Evolutionary conservation across 306 rosid genomes (phyloP), one percentile per base, ranked within the genome.

Genomic region (Trichosanthes cucumerina): DNA sequence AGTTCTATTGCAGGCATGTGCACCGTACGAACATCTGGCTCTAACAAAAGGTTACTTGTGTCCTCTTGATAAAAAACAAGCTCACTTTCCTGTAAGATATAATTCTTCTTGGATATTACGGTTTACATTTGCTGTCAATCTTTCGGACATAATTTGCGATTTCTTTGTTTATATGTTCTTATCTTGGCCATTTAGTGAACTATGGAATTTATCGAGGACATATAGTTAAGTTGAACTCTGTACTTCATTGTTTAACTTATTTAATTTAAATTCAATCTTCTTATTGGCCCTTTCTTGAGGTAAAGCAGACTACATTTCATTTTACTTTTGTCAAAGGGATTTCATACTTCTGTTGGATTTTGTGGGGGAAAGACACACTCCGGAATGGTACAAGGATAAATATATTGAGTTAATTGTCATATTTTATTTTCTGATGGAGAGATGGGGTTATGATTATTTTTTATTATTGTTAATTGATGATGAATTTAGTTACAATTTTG

Each of bases 11-110:
- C 87, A 93, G 94, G 90, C 93, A 16, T 79, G 75, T 85, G 97
- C 98, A 34, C 98, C 98, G 72, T 94, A 94, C 80, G 98, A 94
- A 87, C 96, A 97, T 80, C 98, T 97, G 2, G 96, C 98, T 54
- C 80, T 94, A 43, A 94, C 97, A 0, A 92, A 94, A 81, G 98
- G 80, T 2, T 94, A 94, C 69, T 72, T 94, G 87, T 92, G 86
- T 85, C 97, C 98, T 46, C 85, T 76, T 43, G 97, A 92, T 70
- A 90, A 89, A 90, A 93, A 93, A 70, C 96, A 96, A 7, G 98
- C 97, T 3, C 97, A 96, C 33, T 89, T 94, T 79, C 98, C 98
- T 77, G 98, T 93, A 86, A 86, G 93, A 75, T 46, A 77, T 72
- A 6, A 43, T 16, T 28, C 1, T 41, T 59, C 49, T 78, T 43